Percentiles rank a stretch among this genome's conserved stretches.
These are phyloP conservation scores for Penstemon newberryi DNA, from an alignment of 257 asterid species.

Conservation along the genomic window DNA sequence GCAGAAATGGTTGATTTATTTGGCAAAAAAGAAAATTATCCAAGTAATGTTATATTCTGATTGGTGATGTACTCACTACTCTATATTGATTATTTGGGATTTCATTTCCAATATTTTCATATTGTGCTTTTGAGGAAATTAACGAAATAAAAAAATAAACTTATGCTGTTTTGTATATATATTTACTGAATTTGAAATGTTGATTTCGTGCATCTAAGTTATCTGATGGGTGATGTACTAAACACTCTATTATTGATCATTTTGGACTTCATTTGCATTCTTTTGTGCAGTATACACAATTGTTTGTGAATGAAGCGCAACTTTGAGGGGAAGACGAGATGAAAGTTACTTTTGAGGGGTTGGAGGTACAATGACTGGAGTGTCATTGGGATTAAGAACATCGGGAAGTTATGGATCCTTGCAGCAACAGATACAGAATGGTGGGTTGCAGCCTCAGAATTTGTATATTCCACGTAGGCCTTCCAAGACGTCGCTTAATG, in stretches of 20 bases:
- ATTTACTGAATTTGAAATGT: constrained; percentile 10
- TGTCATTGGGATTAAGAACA: constrained; percentile 73
- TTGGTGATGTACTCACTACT: too few relatives aligned
- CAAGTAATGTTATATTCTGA: too few relatives aligned
- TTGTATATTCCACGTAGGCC: constrained; percentile 51
- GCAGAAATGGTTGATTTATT: constrained; percentile 20
- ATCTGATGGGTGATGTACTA: constrained; percentile 8
- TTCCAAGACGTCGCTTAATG: constrained; percentile 54
- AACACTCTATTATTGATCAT: constrained; percentile 27
- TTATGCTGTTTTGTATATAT: background rate
- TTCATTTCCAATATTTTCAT: background rate
- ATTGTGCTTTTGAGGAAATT: background rate
- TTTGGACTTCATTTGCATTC: constrained; percentile 23
- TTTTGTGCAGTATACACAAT: constrained; percentile 24
- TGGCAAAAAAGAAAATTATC: too few relatives aligned
- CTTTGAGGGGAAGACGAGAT: constrained; percentile 59
- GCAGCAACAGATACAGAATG: constrained; percentile 72
- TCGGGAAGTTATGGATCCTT: constrained; percentile 76
- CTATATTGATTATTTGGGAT: too few relatives aligned
- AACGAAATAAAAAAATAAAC: background rate
- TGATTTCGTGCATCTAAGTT: background rate
- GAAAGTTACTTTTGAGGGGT: constrained; percentile 54
- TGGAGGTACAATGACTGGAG: constrained; percentile 86
- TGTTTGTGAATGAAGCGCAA: constrained; percentile 54
- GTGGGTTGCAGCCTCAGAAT: constrained; percentile 49